phyloP scores from a whole-genome alignment of 306 rosid genomes.

The Potentilla sterilis region DNA sequence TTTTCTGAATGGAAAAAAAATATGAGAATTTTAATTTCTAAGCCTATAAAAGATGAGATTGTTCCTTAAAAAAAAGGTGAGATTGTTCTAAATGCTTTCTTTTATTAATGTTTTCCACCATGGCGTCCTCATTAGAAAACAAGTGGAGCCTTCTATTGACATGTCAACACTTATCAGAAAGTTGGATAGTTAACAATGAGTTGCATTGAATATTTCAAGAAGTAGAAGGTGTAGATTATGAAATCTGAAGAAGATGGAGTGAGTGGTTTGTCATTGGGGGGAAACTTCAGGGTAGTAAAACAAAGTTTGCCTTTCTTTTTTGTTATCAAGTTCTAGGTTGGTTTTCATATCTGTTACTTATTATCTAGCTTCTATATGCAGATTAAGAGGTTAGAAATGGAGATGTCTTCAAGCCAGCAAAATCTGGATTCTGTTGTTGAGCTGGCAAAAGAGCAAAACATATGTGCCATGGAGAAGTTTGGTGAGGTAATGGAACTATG shows the following conservation, averaged over 20 bases:
- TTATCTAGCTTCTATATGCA: constrained; percentile 29
- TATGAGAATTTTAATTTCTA: no score
- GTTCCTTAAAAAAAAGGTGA: not conserved
- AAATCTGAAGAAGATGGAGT: not conserved
- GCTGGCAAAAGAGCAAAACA: constrained; percentile 68
- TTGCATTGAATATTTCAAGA: no score
- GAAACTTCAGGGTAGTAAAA: not conserved
- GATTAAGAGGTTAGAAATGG: constrained; percentile 76
- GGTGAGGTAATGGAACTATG: constrained; percentile 54
- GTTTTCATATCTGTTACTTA: constrained; percentile 16
- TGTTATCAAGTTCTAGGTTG: not conserved
- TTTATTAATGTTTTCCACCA: not conserved
- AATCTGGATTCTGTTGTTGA: constrained; percentile 70
- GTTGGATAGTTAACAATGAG: not conserved
- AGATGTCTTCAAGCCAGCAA: constrained; percentile 73
- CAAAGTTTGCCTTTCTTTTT: not conserved
- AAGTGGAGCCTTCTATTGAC: not conserved
- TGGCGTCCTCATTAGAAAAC: not conserved
- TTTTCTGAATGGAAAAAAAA: not conserved
- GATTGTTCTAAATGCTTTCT: no score
- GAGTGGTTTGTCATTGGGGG: not conserved
- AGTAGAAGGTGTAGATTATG: not conserved
- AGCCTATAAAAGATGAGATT: not conserved
- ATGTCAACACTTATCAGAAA: not conserved
- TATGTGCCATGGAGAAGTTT: constrained; percentile 56